These are phyloP conservation scores for Geotrichum reessii DNA, from an alignment of 1,139 yeast genomes.

Conservation along the genomic window DNA sequence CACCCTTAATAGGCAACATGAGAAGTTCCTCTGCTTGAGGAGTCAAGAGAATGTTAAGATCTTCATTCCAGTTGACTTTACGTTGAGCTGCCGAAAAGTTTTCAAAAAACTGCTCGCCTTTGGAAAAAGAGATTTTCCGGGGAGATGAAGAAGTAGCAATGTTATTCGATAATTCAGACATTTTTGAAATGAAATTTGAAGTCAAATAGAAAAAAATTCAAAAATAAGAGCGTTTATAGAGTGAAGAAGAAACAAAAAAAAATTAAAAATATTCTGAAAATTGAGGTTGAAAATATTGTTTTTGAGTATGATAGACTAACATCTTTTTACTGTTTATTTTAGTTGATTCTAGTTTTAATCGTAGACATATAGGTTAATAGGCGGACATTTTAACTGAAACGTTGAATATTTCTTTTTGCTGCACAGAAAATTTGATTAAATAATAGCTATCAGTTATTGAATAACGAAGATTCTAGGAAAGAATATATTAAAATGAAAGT, in stretches of 20 bases:
- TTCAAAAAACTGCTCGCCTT: constrained; percentile 13
- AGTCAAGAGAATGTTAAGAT: constrained; percentile 1
- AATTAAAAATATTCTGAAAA: constrained; percentile 3
- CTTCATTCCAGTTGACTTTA: not conserved
- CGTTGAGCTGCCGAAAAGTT: constrained; percentile 11
- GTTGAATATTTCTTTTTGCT: not conserved
- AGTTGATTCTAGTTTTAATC: not conserved
- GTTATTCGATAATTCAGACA: not conserved
- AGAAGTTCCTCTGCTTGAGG: constrained; percentile 12
- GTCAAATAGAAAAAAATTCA: not conserved
- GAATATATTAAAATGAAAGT: not conserved
- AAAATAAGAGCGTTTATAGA: not conserved
- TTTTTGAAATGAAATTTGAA: not conserved
- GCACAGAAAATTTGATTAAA: not conserved
- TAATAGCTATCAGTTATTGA: not conserved
- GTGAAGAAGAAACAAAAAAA: too few relatives aligned
- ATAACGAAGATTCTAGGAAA: not conserved
- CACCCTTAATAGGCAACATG: constrained; percentile 4
- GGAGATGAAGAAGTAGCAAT: not conserved
- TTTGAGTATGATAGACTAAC: not conserved
- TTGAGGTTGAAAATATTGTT: constrained; percentile 6
- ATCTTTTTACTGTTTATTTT: not conserved
- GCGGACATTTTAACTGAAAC: constrained; percentile 4
- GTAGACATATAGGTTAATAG: constrained; percentile 1
- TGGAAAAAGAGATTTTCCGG: constrained; percentile 4